Base-by-base conservation (phyloP, 345 rosid genomes). In the Eucalyptus tenuipes region DNA sequence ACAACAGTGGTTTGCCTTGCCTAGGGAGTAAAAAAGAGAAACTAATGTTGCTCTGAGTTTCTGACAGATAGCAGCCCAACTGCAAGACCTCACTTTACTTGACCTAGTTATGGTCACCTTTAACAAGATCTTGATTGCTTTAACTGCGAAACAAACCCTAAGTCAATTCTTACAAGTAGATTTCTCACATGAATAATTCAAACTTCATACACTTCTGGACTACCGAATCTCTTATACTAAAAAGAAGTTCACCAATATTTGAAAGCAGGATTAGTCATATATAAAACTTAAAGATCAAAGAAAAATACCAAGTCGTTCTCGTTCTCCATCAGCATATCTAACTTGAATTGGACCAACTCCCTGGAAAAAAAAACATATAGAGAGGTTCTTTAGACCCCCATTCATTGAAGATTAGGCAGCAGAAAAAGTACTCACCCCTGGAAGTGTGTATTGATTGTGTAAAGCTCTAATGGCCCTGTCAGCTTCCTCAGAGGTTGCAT, bases 271-370 rank as follows among this genome's bases (percentile, higher is more conserved):
- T 55, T 10, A 33, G 87, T 86, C 55, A 50, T 17, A 82, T 42
- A 33, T 49, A 88, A 81, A 25, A 44, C 49, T 87, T 88, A 86
- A 71, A 85, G 85, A 75, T 52, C 57, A 86, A 85, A 85, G 82
- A 84, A 81, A 85, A 89, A 91, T 97, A 98, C 99, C 99, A 86
- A 97, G 95, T 79, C 99, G 99, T 92, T 96, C 99, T 88, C 97
- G 93, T 92, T 98, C 99, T 84, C 99, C 99, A 90, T 98, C 99
- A 90, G 99, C 99, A 90, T 96, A 98, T 90, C 99, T 94, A 91
- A 98, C 99, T 94, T 97, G 99, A 88, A 98, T 96, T 88, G 98
- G 99, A 88, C 97, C 98, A 88, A 90, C 88, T 90, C 99, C 99
- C 99, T 98, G 95, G 86, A 85, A 94, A 92, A 94, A 94, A 92